phyloP scores from a whole-genome alignment of 352 stramenopile genomes.

The Blastocystis sp. region DNA sequence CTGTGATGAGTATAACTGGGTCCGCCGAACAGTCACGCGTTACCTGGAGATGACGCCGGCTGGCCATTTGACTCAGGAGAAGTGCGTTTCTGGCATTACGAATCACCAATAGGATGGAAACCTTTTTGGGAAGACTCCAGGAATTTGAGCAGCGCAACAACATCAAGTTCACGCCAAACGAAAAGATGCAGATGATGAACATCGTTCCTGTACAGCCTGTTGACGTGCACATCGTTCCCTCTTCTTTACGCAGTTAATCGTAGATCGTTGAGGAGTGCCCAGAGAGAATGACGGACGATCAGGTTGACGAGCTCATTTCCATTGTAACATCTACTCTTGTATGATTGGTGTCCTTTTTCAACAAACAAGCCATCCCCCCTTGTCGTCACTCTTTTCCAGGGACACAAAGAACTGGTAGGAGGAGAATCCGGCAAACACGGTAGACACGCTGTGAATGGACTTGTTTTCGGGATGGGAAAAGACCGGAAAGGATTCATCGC shows the following conservation, averaged over 20 bases:
- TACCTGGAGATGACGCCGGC: slow-evolving; percentile 29
- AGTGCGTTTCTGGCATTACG: background rate
- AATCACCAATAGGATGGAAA: background rate
- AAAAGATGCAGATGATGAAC: slow-evolving; percentile 54
- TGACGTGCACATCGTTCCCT: slow-evolving; percentile 9
- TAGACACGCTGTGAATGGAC: slow-evolving; percentile 1
- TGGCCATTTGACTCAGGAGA: slow-evolving; percentile 1
- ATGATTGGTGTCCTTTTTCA: slow-evolving; percentile 6
- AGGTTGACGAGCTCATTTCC: slow-evolving; percentile 28
- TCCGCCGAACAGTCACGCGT: background rate
- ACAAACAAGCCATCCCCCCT: slow-evolving; percentile 1
- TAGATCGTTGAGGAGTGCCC: slow-evolving; percentile 47
- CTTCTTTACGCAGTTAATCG: background rate
- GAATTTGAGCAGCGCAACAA: slow-evolving; percentile 1
- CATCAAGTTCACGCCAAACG: slow-evolving; percentile 14
- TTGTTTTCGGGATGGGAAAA: background rate
- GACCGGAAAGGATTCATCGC: background rate
- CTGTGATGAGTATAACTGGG: slow-evolving; percentile 9
- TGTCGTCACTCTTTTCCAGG: background rate
- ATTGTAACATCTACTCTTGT: slow-evolving; percentile 30
- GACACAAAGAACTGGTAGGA: slow-evolving; percentile 18
- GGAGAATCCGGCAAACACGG: slow-evolving; percentile 27
- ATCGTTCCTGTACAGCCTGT: slow-evolving; percentile 44
- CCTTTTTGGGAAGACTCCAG: slow-evolving; percentile 19
- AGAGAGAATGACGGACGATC: slow-evolving; percentile 41